phyloP scores from a whole-genome alignment of 1,284 basidiomycete species.

The Puccinia horiana region DNA sequence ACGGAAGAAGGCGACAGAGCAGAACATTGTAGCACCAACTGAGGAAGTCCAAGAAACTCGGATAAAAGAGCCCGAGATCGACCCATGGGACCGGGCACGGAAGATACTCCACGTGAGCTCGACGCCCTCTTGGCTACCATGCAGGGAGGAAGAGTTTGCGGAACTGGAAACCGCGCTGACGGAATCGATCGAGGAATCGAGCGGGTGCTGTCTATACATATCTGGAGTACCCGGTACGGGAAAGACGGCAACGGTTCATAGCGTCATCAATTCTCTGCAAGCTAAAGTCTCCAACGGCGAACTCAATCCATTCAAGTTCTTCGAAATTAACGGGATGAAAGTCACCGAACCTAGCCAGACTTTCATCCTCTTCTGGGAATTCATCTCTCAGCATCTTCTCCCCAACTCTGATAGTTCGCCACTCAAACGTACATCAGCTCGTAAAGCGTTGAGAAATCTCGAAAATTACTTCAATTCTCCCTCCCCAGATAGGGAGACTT shows the following conservation, averaged over 20 bases:
- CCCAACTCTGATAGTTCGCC: neutral
- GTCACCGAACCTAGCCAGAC: conserved; percentile 85
- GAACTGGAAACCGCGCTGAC: conserved; percentile 76
- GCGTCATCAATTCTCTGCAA: conserved; percentile 82
- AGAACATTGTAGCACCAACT: neutral
- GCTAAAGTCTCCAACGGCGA: conserved; percentile 79
- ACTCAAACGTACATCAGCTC: conserved; percentile 50
- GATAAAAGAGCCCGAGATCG: conserved; percentile 54
- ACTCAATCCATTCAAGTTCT: conserved; percentile 88
- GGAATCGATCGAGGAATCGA: conserved; percentile 84
- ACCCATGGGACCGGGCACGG: conserved; percentile 81
- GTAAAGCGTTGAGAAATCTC: conserved; percentile 53
- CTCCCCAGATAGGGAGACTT: conserved; percentile 54
- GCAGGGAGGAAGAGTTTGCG: conserved; percentile 82
- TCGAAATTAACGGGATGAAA: conserved; percentile 95
- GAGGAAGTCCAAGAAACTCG: neutral
- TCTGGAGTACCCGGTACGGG: conserved; percentile 97
- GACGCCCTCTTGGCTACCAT: conserved; percentile 84
- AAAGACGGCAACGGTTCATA: conserved; percentile 96
- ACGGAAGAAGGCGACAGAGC: conserved; percentile 1
- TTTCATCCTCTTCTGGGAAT: conserved; percentile 85
- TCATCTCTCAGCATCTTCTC: conserved; percentile 61
- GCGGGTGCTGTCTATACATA: conserved; percentile 93
- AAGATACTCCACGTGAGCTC: conserved; percentile 89
- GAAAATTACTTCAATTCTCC: conserved; percentile 55